Base-by-base conservation (phyloP, 1,284 basidiomycete species). In the Irpex sp. region DNA sequence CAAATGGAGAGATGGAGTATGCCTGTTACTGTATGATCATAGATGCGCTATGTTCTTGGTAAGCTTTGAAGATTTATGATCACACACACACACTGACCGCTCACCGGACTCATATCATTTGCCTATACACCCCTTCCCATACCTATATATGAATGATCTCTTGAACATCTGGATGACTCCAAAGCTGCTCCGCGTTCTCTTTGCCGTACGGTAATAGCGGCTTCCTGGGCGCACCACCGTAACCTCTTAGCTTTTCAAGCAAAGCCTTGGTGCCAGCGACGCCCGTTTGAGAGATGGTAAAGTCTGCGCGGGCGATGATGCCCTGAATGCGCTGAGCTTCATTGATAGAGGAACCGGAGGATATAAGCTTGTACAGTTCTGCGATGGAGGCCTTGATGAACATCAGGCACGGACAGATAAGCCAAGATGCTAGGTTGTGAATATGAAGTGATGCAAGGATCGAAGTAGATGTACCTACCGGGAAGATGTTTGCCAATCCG, bases 241-340 rank as follows among this genome's bases (percentile, higher is more conserved):
- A 93, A 8, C 92, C 93, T 68, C 88, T 83, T 58, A 92, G 76
- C 72, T 85, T 88, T 73, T 92, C 78, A 35, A 95, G 76, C 56
- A 93, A 80, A 70, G 81, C 89, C 77, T 97, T 97, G 17, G 91
- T 95, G 4, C 94, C 94, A 0, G 90, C 78, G 67, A 97, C 90
- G 3, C 88, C 89, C 2, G 86, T 77, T 72, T 91, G 90, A 31
- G 90, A 85, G 69, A 94, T 88, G 6, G 92, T 91, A 67, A 81
- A 88, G 73, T 97, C 94, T 1, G 87, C 93, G 47, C 84, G 85
- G 21, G 90, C 90, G 59, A 92, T 81, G 65, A 95, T 86, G 31
- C 88, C 91, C 74, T 96, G 94, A 49, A 95, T 73, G 31, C 78
- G 80, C 69, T 91, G 89, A 0, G 93, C 92, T 74, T 92, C 86